These are phyloP conservation scores for Aspergillus homomorphus DNA, from an alignment of 495 filamentous ascomycete species.

Conservation along the genomic window DNA sequence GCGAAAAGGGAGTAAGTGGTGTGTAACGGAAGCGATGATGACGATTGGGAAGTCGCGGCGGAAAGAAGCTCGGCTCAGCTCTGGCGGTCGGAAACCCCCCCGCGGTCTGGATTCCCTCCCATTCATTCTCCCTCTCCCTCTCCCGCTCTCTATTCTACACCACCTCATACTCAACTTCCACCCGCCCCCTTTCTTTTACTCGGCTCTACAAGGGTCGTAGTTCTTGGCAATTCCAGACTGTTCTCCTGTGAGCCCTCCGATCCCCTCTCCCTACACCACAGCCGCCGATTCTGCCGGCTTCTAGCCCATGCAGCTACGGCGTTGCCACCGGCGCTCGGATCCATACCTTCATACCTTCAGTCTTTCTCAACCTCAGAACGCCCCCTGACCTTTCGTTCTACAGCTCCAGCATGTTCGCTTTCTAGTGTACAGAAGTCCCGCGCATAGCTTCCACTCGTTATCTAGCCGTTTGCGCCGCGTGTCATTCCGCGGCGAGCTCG, in stretches of 20 bases:
- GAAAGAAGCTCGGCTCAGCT: conserved; percentile 5
- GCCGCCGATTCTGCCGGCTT: not conserved
- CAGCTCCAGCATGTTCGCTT: not conserved
- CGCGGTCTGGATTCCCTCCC: conserved; percentile 1
- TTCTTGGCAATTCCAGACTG: not conserved
- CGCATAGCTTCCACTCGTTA: not conserved
- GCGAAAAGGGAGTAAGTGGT: not conserved
- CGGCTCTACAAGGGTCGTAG: not conserved
- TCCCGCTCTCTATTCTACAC: not conserved
- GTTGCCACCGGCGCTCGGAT: not conserved
- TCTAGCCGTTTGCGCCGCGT: conserved; percentile 1
- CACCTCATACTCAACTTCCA: not conserved
- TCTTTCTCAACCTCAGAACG: not conserved
- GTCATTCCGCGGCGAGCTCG: not conserved
- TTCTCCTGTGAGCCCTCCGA: not conserved
- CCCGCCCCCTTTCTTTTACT: not conserved
- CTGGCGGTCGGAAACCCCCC: conserved; percentile 17
- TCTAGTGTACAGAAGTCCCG: not conserved
- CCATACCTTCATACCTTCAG: not conserved
- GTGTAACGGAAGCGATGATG: not conserved
- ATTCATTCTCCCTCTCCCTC: not conserved
- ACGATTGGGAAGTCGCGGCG: not conserved
- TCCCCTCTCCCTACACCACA: not conserved
- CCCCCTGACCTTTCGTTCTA: no score
- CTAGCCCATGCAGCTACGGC: not conserved